Percentiles rank a stretch among this genome's conserved stretches.
These are phyloP conservation scores for Rhodotorula sphaerocarpa DNA, from an alignment of 768 basidiomycete genomes.

Conservation along the genomic window DNA sequence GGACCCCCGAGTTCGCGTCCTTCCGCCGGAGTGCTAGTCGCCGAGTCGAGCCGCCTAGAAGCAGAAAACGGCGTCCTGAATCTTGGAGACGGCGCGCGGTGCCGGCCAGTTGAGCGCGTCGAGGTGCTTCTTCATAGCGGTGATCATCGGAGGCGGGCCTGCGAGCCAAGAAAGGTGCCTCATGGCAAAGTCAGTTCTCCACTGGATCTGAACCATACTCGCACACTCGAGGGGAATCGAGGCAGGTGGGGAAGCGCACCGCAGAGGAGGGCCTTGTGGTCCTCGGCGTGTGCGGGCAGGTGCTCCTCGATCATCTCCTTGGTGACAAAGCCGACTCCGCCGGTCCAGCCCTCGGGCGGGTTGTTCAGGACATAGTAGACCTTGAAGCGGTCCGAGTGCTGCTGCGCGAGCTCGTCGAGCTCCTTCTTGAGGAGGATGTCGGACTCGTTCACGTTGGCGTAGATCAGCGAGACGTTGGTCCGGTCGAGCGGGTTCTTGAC, in stretches of 20 bases:
- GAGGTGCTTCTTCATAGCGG: constrained; percentile 81
- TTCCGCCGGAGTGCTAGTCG: too few species aligned
- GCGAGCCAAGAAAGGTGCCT: constrained; percentile 43
- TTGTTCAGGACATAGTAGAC: constrained; percentile 91
- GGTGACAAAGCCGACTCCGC: constrained; percentile 84
- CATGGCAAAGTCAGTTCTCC: too few species aligned
- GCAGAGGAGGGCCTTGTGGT: constrained; percentile 80
- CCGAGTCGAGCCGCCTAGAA: background rate
- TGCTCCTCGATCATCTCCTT: constrained; percentile 79
- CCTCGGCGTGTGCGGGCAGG: constrained; percentile 48
- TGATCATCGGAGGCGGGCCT: constrained; percentile 65
- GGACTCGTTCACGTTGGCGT: constrained; percentile 86
- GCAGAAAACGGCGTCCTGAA: constrained; percentile 40
- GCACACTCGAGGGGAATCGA: too few species aligned
- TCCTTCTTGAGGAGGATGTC: constrained; percentile 88
- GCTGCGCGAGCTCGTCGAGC: constrained; percentile 65
- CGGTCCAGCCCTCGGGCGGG: constrained; percentile 71
- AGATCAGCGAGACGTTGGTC: constrained; percentile 78
- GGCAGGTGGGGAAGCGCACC: constrained; percentile 39
- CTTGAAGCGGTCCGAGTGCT: constrained; percentile 61
- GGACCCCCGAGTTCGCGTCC: too few species aligned
- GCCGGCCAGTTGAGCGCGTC: constrained; percentile 77
- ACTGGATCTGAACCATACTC: too few species aligned
- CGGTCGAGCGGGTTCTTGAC: constrained; percentile 78
- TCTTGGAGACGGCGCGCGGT: constrained; percentile 84